These are phyloP conservation scores for Vitis hybrid DNA, from an alignment of 177 flowering plant genomes.

Conservation along the genomic window DNA sequence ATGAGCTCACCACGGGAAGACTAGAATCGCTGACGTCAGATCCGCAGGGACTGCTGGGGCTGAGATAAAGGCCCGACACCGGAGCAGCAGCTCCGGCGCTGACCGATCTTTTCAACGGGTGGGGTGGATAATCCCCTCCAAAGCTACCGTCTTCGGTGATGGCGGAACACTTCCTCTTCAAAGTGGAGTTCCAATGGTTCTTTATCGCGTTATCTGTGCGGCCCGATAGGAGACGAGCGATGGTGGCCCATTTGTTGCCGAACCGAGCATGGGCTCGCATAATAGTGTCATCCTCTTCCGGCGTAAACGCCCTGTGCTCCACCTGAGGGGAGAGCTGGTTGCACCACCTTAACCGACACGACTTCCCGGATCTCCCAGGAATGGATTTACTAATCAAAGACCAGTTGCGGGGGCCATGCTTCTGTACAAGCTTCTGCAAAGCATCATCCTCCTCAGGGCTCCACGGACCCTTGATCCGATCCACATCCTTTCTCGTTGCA, in stretches of 20 bases:
- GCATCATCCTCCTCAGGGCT: slow-evolving; percentile 91
- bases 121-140: slow-evolving; percentile 8
- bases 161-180: slow-evolving; percentile 73
- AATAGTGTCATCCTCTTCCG: slow-evolving; percentile 85
- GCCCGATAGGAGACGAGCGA: slow-evolving; percentile 77
- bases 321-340: slow-evolving; percentile 97
- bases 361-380: slow-evolving; percentile 89
- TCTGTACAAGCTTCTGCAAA: slow-evolving; percentile 60
- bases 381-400: slow-evolving; percentile 83
- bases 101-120: slow-evolving; percentile 61
- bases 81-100: slow-evolving; percentile 53
- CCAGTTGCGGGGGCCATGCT: slow-evolving; percentile 92
- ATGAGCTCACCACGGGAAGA: slow-evolving; percentile 27
- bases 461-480: slow-evolving; percentile 98
- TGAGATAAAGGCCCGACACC: slow-evolving; percentile 36
- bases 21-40: slow-evolving; percentile 81
- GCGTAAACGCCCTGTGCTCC: slow-evolving; percentile 81
- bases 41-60: slow-evolving; percentile 69
- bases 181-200: slow-evolving; percentile 96
- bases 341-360: slow-evolving; percentile 93
- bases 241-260: slow-evolving; percentile 98
- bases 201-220: slow-evolving; percentile 98
- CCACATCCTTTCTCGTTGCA: slow-evolving; percentile 40
- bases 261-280: slow-evolving; percentile 72
- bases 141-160: slow-evolving; percentile 19